These are phyloP conservation scores for Craterostigma plantagineum DNA, from an alignment of 257 asterid genomes.

Conservation along the genomic window DNA sequence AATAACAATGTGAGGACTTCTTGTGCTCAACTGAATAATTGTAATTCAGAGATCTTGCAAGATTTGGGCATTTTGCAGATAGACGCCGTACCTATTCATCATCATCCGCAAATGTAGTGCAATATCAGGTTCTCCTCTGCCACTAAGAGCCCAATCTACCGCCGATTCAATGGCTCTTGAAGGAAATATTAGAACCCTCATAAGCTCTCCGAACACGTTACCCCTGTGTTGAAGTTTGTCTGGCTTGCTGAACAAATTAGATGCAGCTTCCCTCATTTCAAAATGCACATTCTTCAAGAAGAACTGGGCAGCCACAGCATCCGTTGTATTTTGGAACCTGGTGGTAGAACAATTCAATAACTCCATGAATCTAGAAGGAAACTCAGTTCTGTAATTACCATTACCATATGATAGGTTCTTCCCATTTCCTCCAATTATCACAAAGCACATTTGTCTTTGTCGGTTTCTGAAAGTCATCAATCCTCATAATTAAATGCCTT, in stretches of 20 bases:
- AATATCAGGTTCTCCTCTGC: conserved; percentile 68
- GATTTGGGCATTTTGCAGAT: background rate
- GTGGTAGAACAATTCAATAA: conserved; percentile 8
- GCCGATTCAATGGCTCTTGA: conserved; percentile 50
- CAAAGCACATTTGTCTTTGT: conserved; percentile 60
- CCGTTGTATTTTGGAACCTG: conserved; percentile 96
- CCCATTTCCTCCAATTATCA: conserved; percentile 82
- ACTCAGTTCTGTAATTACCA: conserved; percentile 3
- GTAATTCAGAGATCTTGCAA: no score
- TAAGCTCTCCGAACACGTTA: conserved; percentile 90
- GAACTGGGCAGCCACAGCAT: conserved; percentile 92
- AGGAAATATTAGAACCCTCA: conserved; percentile 76
- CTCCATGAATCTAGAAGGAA: conserved; percentile 1
- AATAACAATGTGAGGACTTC: no score
- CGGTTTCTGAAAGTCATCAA: conserved; percentile 89
- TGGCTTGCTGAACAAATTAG: conserved; percentile 57
- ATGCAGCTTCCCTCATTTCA: conserved; percentile 69
- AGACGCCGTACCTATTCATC: conserved; percentile 53
- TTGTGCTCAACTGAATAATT: no score
- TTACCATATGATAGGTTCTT: conserved; percentile 87
- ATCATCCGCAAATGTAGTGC: conserved; percentile 96
- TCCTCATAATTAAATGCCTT: conserved; percentile 66
- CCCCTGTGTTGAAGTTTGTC: conserved; percentile 59
- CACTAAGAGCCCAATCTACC: conserved; percentile 57
- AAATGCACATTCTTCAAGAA: conserved; percentile 69